A percentile compares a stretch with the other conserved stretches of the same genome.
These are phyloP conservation scores for Cadophora malorum DNA, from an alignment of 2,329 filamentous ascomycete species.

Conservation along the genomic window DNA sequence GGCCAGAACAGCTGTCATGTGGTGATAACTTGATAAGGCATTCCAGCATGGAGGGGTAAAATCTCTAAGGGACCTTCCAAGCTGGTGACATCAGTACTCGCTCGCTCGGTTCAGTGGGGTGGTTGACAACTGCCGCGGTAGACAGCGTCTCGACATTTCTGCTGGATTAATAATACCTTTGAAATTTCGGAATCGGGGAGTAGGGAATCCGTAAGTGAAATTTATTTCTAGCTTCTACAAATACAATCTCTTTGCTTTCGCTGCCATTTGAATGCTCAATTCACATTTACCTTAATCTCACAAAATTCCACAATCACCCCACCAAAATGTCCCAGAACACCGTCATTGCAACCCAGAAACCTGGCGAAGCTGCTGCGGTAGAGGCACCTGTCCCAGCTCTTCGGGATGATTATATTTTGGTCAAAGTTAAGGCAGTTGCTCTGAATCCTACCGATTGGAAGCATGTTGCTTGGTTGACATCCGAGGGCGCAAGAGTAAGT, in stretches of 20 bases:
- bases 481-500: conserved; percentile 34
- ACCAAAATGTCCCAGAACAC: conserved; percentile 36
- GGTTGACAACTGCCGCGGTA: background rate
- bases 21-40: background rate
- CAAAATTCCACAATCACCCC: background rate
- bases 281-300: background rate
- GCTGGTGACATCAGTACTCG: conserved; percentile 10
- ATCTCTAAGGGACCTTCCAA: background rate
- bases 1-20: background rate
- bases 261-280: background rate
- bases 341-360: conserved; percentile 39
- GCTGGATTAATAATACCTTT: background rate
- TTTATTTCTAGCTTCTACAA: background rate
- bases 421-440: conserved; percentile 43
- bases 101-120: conserved; percentile 6
- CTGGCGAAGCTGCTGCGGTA: conserved; percentile 32
- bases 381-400: conserved; percentile 40
- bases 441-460: conserved; percentile 46
- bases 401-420: conserved; percentile 44
- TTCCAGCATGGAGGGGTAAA: conserved; percentile 1
- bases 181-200: background rate
- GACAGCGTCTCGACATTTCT: background rate
- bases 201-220: background rate
- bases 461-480: conserved; percentile 39
- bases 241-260: background rate